Evolutionary conservation across 2,329 filamentous ascomycete genomes (phyloP), one percentile per base, ranked within the genome.

Genomic region (Fusarium sp.): DNA sequence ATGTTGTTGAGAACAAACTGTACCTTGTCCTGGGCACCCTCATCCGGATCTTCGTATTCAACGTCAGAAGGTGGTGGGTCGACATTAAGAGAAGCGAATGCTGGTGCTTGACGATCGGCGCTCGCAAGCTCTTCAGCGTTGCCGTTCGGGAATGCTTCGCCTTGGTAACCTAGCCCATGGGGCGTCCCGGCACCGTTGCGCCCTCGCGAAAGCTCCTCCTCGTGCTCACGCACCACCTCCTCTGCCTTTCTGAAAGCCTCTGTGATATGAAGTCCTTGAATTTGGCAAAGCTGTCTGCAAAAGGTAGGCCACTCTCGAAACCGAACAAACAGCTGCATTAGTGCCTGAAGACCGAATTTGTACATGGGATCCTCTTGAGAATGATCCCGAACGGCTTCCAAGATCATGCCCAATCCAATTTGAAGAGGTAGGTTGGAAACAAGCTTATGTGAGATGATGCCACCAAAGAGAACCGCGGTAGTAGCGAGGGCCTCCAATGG

Each of bases 1-100:
- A 99, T 90, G 73, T 99, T 99, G 85, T 99, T 99, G 62, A 99
- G 85, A 27, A 97, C 92, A 75, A 99, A 99, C 72, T 97, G 90
- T 41, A 99, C 94, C 79, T 93, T 97, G 79, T 97, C 96, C 73
- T 97, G 94, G 1, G 92, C 88, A 23, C 95, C 92, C 69, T 93
- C 92, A 66, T 91, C 87, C 0, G 96, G 97, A 16, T 97, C 93
- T 75, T 96, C 92, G 71, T 92, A 97, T 18, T 88, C 80, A 13
- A 89, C 83, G 4, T 87, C 86, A 13, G 84, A 82, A 23, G 89
- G 82, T 7, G 89, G 88, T 8, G 91, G 86, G 59, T 97, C 94
- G 37, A 93, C 88, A 64, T 92, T 89, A 55, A 99, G 85, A 32
- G 94, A 91, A 30, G 86, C 84, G 79, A 99, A 99, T 4, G 92